A percentile compares a stretch with the other conserved stretches of the same genome.
Evolutionary conservation across 805 yeast species (phyloP).

Genomic region (Candida ficus): DNA sequence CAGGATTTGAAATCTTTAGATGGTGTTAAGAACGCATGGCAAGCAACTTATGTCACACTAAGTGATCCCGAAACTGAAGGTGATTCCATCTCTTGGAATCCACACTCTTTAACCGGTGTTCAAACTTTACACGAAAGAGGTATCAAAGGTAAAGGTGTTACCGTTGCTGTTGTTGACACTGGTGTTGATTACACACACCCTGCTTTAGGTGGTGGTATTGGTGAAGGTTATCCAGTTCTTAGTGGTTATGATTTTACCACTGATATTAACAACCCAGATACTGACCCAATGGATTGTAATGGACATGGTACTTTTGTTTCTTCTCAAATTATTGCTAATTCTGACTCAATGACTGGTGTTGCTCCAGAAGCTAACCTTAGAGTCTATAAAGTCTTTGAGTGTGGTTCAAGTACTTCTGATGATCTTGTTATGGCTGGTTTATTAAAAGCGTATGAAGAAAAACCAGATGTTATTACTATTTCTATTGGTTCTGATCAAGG

Average conservation of each 20-base stretch:
- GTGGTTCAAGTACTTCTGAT: constrained; percentile 7
- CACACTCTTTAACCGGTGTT: constrained; percentile 9
- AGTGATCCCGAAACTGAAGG: not conserved
- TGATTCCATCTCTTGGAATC: constrained; percentile 3
- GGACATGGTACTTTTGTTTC: constrained; percentile 19
- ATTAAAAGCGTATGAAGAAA: constrained; percentile 12
- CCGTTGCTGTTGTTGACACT: constrained; percentile 8
- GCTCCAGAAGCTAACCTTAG: constrained; percentile 15
- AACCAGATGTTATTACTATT: constrained; percentile 10
- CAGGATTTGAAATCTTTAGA: constrained; percentile 8
- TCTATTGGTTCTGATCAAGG: constrained; percentile 13
- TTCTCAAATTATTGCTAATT: constrained; percentile 11
- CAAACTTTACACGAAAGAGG: constrained; percentile 7
- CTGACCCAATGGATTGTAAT: constrained; percentile 14
- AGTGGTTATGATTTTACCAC: constrained; percentile 13
- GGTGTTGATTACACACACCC: constrained; percentile 9
- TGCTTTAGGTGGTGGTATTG: constrained; percentile 11
- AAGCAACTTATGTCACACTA: constrained; percentile 6
- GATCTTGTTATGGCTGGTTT: constrained; percentile 14
- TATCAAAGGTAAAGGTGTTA: constrained; percentile 6
- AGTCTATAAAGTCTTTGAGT: constrained; percentile 15
- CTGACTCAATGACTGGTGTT: constrained; percentile 8
- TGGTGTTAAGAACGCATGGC: constrained; percentile 13
- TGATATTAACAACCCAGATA: constrained; percentile 7
- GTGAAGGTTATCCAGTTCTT: constrained; percentile 8